Percentiles rank a stretch among this genome's conserved stretches.
Evolutionary conservation across 257 asterid species (phyloP).

Genomic region (Datura wrightii): DNA sequence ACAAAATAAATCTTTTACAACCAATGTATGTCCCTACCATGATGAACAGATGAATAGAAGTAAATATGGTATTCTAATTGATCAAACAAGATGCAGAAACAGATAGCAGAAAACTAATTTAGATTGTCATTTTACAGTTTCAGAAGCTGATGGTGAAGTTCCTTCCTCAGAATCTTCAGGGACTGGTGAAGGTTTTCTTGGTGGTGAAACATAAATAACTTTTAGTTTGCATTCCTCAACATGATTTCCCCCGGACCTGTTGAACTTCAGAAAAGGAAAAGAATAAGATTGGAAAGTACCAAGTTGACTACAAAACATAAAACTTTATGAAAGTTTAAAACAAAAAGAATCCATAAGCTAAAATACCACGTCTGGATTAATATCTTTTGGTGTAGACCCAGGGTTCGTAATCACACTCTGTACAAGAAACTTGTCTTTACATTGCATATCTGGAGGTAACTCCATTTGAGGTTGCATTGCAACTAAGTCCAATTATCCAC

Average conservation of each 20-base stretch:
- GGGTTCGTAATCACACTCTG: constrained; percentile 68
- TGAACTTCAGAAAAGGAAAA: constrained; percentile 53
- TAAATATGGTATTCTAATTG: background rate
- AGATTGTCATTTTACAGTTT: constrained; percentile 55
- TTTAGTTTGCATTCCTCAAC: constrained; percentile 80
- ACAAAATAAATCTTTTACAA: constrained; percentile 14
- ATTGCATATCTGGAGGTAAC: constrained; percentile 75
- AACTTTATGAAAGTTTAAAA: background rate
- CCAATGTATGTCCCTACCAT: constrained; percentile 27
- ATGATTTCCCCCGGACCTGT: constrained; percentile 59
- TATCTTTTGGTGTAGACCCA: constrained; percentile 58
- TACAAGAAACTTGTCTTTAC: constrained; percentile 79
- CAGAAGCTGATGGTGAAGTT: constrained; percentile 63
- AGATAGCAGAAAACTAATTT: constrained; percentile 53
- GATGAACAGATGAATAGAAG: constrained; percentile 14
- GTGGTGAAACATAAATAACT: constrained; percentile 72
- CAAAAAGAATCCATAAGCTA: background rate
- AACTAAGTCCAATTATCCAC: constrained; percentile 46
- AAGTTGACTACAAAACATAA: background rate
- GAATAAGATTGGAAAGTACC: constrained; percentile 8
- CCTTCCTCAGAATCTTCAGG: constrained; percentile 80
- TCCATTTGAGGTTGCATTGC: constrained; percentile 88
- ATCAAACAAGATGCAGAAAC: constrained; percentile 22
- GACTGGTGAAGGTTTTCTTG: constrained; percentile 78
- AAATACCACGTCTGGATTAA: constrained; percentile 71